phyloP scores from a whole-genome alignment of 371 early-diverging fungal genomes.

The Mucor sp. region DNA sequence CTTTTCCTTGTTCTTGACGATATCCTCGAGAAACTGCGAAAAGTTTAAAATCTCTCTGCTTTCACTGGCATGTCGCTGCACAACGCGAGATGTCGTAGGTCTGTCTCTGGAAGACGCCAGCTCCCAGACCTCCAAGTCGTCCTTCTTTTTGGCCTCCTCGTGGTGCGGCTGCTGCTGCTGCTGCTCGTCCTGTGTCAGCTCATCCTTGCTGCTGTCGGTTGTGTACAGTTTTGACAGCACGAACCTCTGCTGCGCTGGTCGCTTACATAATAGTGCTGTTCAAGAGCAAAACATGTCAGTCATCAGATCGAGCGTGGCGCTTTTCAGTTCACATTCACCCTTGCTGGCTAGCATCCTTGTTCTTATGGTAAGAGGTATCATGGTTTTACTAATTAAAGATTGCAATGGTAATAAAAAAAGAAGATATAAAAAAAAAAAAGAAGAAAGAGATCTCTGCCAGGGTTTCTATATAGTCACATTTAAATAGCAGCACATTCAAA shows the following conservation, averaged over 20 bases:
- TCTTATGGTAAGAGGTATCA: conserved; percentile 14
- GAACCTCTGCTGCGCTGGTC: neutral
- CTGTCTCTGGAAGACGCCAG: neutral
- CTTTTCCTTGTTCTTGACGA: conserved; percentile 3
- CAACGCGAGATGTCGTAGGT: neutral
- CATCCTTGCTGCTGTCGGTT: neutral
- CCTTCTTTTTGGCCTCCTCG: neutral
- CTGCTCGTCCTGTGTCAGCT: neutral
- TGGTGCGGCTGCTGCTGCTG: neutral
- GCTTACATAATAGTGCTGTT: neutral
- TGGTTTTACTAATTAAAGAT: neutral
- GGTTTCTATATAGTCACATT: neutral
- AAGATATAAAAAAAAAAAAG: neutral
- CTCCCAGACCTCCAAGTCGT: neutral
- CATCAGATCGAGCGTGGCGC: neutral
- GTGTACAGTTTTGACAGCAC: neutral
- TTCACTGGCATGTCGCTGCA: neutral
- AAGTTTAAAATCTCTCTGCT: neutral
- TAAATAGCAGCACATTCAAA: neutral
- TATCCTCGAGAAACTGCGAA: conserved; percentile 7
- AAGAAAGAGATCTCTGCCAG: neutral
- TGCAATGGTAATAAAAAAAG: neutral
- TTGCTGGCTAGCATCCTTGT: neutral
- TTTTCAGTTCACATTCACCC: neutral
- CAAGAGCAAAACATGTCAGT: neutral